A percentile compares a stretch with the other conserved stretches of the same genome.
Conservation (phyloP, 768 basidiomycete genomes). For the Pleurotus pulmonarius region DNA sequence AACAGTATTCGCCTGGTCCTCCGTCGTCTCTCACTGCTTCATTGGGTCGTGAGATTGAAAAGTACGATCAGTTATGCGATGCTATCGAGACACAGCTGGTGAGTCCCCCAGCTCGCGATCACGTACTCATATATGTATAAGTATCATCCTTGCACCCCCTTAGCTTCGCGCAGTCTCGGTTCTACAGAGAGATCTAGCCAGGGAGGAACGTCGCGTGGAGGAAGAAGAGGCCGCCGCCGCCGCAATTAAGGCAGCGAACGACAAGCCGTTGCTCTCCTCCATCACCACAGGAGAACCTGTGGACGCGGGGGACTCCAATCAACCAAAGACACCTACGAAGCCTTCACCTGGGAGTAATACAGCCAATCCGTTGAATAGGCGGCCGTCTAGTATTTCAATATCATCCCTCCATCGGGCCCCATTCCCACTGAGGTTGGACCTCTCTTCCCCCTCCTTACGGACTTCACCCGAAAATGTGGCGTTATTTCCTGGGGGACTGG, state of each 20-base stretch:
- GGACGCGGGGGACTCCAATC: constrained; percentile 16
- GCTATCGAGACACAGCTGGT: constrained; percentile 71
- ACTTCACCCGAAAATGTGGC: constrained; percentile 62
- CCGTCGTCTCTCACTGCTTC: constrained; percentile 62
- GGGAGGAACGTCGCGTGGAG: constrained; percentile 55
- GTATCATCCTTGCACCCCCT: neutral
- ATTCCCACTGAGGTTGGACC: constrained; percentile 74
- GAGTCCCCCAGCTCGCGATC: constrained; percentile 20
- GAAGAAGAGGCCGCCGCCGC: constrained; percentile 30
- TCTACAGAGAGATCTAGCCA: constrained; percentile 63
- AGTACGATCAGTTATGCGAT: constrained; percentile 78
- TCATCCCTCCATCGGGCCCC: constrained; percentile 74
- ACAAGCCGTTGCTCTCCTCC: constrained; percentile 2
- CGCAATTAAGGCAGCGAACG: constrained; percentile 17
- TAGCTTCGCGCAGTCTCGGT: constrained; percentile 72
- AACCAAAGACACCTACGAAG: constrained; percentile 22
- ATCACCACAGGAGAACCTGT: constrained; percentile 15
- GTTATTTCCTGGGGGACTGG: constrained; percentile 54
- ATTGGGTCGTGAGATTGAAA: constrained; percentile 71
- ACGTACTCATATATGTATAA: neutral
- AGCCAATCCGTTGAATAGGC: constrained; percentile 42
- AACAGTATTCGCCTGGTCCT: constrained; percentile 54
- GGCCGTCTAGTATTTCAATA: constrained; percentile 75
- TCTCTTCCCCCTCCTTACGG: constrained; percentile 66
- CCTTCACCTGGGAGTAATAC: neutral